Evolutionary conservation across 116 monocot species (phyloP), one percentile per base, ranked within the genome.

Genomic region (Phalaenopsis hybrid): DNA sequence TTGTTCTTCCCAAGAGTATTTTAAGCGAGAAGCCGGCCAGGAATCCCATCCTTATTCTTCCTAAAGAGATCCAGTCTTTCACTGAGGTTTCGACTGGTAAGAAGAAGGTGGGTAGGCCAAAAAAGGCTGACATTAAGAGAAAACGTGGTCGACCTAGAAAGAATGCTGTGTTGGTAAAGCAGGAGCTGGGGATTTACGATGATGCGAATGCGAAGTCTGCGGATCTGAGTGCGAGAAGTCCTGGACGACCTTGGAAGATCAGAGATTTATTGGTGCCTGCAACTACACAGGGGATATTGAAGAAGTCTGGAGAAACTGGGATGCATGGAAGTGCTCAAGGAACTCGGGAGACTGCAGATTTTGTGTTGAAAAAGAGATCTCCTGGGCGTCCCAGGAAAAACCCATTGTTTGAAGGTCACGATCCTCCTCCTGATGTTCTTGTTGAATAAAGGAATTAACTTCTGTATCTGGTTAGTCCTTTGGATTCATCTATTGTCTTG

Each of bases 1-100:
- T 75, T 75, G 75, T 75, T 44, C 75, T 75, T 75, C 75, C 75
- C 20, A 46, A 75, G 75, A 46, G 75, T 10, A n/a, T 75, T 45
- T 75, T 75, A 45, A 75, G 8, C 15, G 75, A 75, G 45, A 21
- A 45, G 45, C 20, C 75, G 1, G 75, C 46, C 8, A 45, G 18
- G 44, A 20, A 2, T 46, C 45, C 75, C 75, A 20, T 75, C 6
- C 44, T 75, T 20, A 75, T 75, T n/a, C n/a, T 75, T 16, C 75
- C 75, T 16, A 45, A 44, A 6, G 75, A 7, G 10, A 44, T 75
- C 33, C 75, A 46, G n/a, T 75, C 75, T 21, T 33, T 46, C 9
- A 21, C 21, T 75, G 45, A 21, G 20, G 45, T n/a, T 20, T 44
- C 75, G 0, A 1, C 46, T 20, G 44, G 45, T 5, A 75, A 75